Percentiles rank a stretch among this genome's conserved stretches.
These are phyloP conservation scores for Ascochyta rabiei DNA, from an alignment of 2,329 filamentous ascomycete genomes.

Conservation along the genomic window DNA sequence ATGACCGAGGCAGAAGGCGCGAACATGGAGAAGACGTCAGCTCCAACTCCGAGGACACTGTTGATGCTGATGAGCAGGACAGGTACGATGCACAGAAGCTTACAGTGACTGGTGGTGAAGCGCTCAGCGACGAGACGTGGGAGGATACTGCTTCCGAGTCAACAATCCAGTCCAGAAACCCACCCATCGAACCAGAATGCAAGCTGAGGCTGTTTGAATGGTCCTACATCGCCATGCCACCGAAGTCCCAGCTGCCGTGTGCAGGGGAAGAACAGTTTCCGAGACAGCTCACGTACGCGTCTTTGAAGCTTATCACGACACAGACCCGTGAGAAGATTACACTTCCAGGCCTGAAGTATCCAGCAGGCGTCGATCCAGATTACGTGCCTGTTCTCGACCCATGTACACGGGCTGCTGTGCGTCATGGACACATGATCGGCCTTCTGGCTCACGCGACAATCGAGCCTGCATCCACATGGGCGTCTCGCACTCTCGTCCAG, in stretches of 20 bases:
- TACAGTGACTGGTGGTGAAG: slow-evolving; percentile 14
- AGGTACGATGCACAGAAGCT: slow-evolving; percentile 4
- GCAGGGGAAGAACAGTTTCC: slow-evolving; percentile 11
- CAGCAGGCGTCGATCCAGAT: slow-evolving; percentile 22
- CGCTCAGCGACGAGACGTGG: slow-evolving; percentile 28
- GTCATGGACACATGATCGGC: slow-evolving; percentile 31
- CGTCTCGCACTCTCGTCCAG: slow-evolving; percentile 33
- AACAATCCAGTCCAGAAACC: neutral
- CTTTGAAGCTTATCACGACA: slow-evolving; percentile 32
- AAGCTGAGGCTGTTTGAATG: slow-evolving; percentile 38
- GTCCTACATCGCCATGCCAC: slow-evolving; percentile 25
- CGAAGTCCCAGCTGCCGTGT: neutral
- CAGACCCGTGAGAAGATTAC: slow-evolving; percentile 29
- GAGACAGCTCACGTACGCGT: slow-evolving; percentile 27
- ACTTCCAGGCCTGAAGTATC: slow-evolving; percentile 31
- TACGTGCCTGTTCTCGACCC: slow-evolving; percentile 31
- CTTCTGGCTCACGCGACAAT: slow-evolving; percentile 29
- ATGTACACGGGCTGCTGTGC: slow-evolving; percentile 25
- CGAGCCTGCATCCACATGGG: slow-evolving; percentile 36
- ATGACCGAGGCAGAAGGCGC: slow-evolving; percentile 13
- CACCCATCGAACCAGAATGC: slow-evolving; percentile 15
- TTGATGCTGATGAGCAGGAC: slow-evolving; percentile 2
- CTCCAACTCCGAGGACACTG: slow-evolving; percentile 18
- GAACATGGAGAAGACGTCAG: slow-evolving; percentile 25
- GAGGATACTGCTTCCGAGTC: slow-evolving; percentile 28